phyloP scores from a whole-genome alignment of 352 stramenopile species.

The Globisporangium paddicum region DNA sequence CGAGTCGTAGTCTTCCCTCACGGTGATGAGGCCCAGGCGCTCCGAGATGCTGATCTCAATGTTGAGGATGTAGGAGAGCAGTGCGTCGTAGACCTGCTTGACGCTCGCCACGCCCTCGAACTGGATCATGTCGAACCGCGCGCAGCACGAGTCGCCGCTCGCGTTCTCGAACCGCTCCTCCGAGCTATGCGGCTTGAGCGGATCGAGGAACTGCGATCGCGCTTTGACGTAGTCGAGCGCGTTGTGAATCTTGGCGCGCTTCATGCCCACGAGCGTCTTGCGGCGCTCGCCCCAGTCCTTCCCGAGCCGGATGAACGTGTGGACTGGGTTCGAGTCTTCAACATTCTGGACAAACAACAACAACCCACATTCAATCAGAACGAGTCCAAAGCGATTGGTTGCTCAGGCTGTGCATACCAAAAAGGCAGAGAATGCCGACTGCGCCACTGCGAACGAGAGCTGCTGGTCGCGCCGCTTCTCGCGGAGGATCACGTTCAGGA shows the following conservation, averaged over 20 bases:
- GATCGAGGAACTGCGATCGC: conserved; percentile 37
- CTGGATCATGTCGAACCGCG: conserved; percentile 33
- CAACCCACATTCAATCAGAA: neutral
- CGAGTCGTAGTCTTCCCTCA: conserved; percentile 32
- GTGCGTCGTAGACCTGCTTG: conserved; percentile 27
- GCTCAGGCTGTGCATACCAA: no score
- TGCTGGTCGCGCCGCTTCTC: no score
- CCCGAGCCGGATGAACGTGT: conserved; percentile 37
- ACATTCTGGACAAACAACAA: neutral
- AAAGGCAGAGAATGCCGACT: no score
- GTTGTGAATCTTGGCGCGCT: conserved; percentile 29
- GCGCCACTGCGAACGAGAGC: no score
- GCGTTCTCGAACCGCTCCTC: conserved; percentile 18
- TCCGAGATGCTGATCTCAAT: conserved; percentile 41
- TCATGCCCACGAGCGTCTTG: conserved; percentile 24
- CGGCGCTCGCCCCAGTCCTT: conserved; percentile 22
- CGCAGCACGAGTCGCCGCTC: conserved; percentile 29
- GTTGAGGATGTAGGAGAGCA: conserved; percentile 28
- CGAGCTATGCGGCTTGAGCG: conserved; percentile 22
- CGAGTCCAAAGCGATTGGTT: no score
- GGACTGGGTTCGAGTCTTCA: conserved; percentile 19
- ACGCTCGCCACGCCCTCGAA: conserved; percentile 19
- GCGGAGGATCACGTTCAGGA: no score
- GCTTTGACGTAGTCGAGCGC: conserved; percentile 33
- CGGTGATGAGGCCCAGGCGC: conserved; percentile 29